Conservation (phyloP, 2,329 filamentous ascomycete genomes). For the Cryphonectria japonica region DNA sequence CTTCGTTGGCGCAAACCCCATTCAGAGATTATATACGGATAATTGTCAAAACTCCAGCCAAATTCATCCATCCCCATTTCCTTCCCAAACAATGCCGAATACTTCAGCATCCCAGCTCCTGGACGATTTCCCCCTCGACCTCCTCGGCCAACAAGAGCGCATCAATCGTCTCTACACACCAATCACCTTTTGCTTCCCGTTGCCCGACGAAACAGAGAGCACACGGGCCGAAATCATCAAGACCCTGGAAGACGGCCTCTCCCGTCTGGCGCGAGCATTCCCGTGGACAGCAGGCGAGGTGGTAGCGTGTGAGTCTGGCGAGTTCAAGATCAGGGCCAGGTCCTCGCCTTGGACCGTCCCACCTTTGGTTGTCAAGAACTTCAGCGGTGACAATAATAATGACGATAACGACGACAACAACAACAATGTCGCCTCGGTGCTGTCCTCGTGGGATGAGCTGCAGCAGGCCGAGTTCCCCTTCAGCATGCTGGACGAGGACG, state of each 20-base stretch:
- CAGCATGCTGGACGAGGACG: constrained; percentile 50
- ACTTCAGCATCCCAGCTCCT: neutral
- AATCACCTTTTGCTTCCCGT: constrained; percentile 45
- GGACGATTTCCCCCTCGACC: constrained; percentile 39
- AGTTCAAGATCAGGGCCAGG: constrained; percentile 44
- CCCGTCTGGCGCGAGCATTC: constrained; percentile 44
- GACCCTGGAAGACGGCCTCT: constrained; percentile 43
- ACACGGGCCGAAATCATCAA: constrained; percentile 35
- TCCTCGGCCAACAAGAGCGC: constrained; percentile 46
- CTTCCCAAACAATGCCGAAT: neutral
- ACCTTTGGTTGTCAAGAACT: constrained; percentile 47
- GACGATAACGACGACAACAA: too few species aligned
- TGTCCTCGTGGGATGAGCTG: constrained; percentile 45
- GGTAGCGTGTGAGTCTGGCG: constrained; percentile 38
- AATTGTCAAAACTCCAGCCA: neutral
- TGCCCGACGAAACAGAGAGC: constrained; percentile 31
- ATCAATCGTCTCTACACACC: constrained; percentile 50
- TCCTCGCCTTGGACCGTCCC: constrained; percentile 38
- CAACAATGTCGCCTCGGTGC: constrained; percentile 37
- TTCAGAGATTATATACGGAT: neutral
- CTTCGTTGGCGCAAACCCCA: neutral
- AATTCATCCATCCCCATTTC: too few species aligned
- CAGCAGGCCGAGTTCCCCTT: constrained; percentile 47
- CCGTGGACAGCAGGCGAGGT: constrained; percentile 54
- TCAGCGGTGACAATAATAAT: constrained; percentile 31